Conservation (phyloP, 768 basidiomycete genomes). For the Solioccasus polychromus region DNA sequence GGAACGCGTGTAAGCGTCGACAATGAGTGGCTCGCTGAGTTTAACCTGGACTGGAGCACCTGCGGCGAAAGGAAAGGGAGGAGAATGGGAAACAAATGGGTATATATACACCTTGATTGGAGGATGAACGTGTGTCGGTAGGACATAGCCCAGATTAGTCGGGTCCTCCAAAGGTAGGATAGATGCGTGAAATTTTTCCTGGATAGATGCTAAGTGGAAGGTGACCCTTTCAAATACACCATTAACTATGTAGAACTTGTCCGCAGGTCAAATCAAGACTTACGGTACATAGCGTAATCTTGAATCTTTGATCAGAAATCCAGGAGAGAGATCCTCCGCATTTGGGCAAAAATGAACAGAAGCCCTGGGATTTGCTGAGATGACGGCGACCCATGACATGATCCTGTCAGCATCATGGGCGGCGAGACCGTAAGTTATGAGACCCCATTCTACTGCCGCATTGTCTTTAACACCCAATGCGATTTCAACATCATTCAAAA, state of each 20-base stretch:
- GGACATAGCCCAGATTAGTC: conserved; percentile 15
- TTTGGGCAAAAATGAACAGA: conserved; percentile 37
- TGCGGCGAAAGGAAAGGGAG: conserved; percentile 37
- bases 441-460: conserved; percentile 22
- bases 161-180: conserved; percentile 25
- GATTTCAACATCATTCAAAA: conserved; percentile 15
- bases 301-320: conserved; percentile 26
- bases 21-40: conserved; percentile 16
- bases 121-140: conserved; percentile 24
- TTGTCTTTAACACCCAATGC: conserved; percentile 7
- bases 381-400: conserved; percentile 3
- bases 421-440: conserved; percentile 32
- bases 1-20: conserved; percentile 35
- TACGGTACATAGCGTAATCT: conserved; percentile 30
- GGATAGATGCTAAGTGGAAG: conserved; percentile 37
- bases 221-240: conserved; percentile 29
- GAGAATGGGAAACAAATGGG: conserved; percentile 33
- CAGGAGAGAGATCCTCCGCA: conserved; percentile 20
- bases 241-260: neutral
- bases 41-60: conserved; percentile 29
- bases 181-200: conserved; percentile 33
- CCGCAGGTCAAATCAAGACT: conserved; percentile 1
- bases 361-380: conserved; percentile 21
- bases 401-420: conserved; percentile 21
- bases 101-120: conserved; percentile 35